A percentile compares a stretch with the other conserved stretches of the same genome.
phyloP scores from a whole-genome alignment of 1,284 basidiomycete species.

The Kwoniella shivajii region DNA sequence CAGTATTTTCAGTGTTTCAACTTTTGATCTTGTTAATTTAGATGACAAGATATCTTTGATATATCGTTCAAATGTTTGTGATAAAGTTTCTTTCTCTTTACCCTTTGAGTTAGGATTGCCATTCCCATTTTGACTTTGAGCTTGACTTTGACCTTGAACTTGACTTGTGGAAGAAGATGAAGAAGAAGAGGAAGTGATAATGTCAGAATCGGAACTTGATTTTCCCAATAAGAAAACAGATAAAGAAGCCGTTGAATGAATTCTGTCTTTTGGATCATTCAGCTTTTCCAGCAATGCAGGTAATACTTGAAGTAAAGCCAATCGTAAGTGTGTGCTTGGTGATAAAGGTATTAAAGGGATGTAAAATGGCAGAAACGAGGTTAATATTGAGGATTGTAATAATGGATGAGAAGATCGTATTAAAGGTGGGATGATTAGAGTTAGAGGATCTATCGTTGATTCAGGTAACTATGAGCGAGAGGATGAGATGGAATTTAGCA shows the following conservation, averaged over 20 bases:
- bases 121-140: constrained; percentile 29
- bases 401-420: constrained; percentile 44
- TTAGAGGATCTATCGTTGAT: constrained; percentile 44
- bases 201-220: constrained; percentile 34
- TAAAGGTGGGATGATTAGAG: constrained; percentile 36
- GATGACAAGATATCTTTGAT: constrained; percentile 73
- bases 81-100: constrained; percentile 73
- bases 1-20: constrained; percentile 48
- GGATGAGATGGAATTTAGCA: not conserved
- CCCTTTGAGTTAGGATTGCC: constrained; percentile 42
- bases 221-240: constrained; percentile 36
- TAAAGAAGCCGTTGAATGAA: constrained; percentile 35
- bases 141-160: constrained; percentile 51
- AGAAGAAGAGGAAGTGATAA: not conserved
- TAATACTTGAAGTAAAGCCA: constrained; percentile 39
- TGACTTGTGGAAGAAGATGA: constrained; percentile 6
- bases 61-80: constrained; percentile 73
- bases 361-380: constrained; percentile 46
- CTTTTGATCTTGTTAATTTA: constrained; percentile 70
- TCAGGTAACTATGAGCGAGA: constrained; percentile 34
- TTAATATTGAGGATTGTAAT: constrained; percentile 39
- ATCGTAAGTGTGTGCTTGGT: constrained; percentile 27
- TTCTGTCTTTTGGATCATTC: constrained; percentile 50
- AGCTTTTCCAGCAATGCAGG: constrained; percentile 46
- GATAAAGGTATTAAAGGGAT: constrained; percentile 38